These are phyloP conservation scores for Cantharellus anzutake DNA, from an alignment of 768 basidiomycete genomes.

Conservation along the genomic window DNA sequence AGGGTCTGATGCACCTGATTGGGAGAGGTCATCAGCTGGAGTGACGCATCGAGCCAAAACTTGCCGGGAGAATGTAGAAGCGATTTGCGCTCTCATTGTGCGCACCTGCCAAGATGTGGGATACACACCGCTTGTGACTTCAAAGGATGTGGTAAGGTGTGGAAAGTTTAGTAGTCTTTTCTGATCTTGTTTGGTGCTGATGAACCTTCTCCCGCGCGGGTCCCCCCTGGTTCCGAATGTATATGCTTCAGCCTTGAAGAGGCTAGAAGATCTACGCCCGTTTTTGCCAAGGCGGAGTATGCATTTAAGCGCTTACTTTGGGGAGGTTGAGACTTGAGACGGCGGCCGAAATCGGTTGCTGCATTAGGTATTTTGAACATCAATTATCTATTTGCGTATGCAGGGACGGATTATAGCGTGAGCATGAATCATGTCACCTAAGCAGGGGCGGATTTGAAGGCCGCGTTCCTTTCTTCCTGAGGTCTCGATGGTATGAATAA, in stretches of 20 bases:
- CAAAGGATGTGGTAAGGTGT: neutral
- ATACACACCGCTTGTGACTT: neutral
- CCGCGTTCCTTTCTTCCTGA: too few species aligned
- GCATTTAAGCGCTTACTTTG: constrained; percentile 79
- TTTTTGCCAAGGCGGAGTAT: constrained; percentile 87
- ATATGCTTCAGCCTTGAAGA: constrained; percentile 40
- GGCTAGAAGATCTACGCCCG: constrained; percentile 65
- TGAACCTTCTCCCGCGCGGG: neutral
- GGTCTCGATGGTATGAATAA: too few species aligned
- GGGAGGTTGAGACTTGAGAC: constrained; percentile 30
- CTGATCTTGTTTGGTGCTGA: neutral
- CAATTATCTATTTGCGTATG: too few species aligned
- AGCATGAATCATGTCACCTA: too few species aligned
- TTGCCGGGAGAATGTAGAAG: neutral
- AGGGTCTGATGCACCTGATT: constrained; percentile 14
- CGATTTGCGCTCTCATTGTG: neutral
- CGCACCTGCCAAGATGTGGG: neutral
- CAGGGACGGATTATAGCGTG: too few species aligned
- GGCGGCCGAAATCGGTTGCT: too few species aligned
- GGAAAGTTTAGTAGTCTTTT: neutral
- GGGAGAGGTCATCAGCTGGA: neutral
- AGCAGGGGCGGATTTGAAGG: too few species aligned
- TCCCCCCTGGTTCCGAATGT: neutral
- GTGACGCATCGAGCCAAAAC: neutral
- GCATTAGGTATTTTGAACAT: too few species aligned